Base-by-base conservation (phyloP, 352 stramenopile genomes). In the Globisporangium cystogenes region DNA sequence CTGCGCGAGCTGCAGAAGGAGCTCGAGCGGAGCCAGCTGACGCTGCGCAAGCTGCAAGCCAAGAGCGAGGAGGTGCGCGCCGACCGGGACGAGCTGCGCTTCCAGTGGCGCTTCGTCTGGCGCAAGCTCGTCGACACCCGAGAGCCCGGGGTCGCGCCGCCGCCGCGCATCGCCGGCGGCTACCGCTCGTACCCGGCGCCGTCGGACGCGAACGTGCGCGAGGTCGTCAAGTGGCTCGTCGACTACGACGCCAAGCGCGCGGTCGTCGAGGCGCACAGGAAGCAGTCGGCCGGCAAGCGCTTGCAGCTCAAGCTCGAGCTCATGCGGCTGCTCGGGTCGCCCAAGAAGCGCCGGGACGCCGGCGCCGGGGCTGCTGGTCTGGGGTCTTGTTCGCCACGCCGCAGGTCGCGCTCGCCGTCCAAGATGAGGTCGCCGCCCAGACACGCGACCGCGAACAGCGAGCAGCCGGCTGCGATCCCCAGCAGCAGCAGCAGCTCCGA, bases 211-310 rank as follows among this genome's bases (percentile, higher is more conserved):
- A 81, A 78, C 29, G 68, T 78, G 11, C 57, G 60, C 47, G 60
- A 70, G 2, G 65, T 81, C 36, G 65, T 81, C 42, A 68, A 68
- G 42, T 75, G 66, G 63, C 62, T 75, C 36, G 57, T 75, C 21
- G 57, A 75, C 55, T 78, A 71, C 50, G 64, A 73, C 20, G 53
- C 66, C n/a, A 72, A 63, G 55, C 49, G 53, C 23, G 55, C 59
- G 23, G 39, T 66, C 15, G 39, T 75, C 3, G 64, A 78, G 3
- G 53, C 57, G 1, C 58, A 60, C 41, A 58, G 59, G 33, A 58
- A 59, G n/a, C 55, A 47, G 16, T 51, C 55, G 14, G 24, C 55
- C 23, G 41, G 51, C 1, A 59, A 66, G 24, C 56, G 55, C 11
- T 47, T 72, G 37, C 62, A 71, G 52, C 35, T 75, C 20, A 71